Percentiles rank a stretch among this genome's conserved stretches.
Evolutionary conservation across 257 asterid species (phyloP).

Genomic region (Orobanche coerulescens): DNA sequence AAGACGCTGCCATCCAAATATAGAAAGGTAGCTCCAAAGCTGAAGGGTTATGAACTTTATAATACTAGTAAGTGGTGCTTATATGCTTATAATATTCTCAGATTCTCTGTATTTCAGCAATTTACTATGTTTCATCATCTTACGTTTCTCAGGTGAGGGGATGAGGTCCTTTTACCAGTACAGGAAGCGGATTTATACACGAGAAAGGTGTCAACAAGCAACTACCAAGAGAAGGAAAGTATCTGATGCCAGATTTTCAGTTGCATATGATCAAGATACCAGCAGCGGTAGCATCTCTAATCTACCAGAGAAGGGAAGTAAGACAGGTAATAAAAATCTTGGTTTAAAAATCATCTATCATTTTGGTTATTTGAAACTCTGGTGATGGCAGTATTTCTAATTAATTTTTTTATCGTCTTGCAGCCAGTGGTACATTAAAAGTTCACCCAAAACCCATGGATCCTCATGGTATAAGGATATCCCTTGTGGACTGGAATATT

Average conservation of each 20-base stretch:
- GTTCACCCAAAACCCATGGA: slow-evolving; percentile 42
- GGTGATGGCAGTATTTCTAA: slow-evolving; percentile 19
- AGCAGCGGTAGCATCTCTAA: slow-evolving; percentile 59
- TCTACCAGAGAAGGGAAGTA: slow-evolving; percentile 44
- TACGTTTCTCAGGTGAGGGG: slow-evolving; percentile 46
- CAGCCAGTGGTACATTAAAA: slow-evolving; percentile 46
- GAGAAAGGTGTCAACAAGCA: slow-evolving; percentile 43
- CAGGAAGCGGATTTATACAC: slow-evolving; percentile 48
- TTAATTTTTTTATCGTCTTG: slow-evolving; percentile 14
- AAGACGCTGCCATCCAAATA: slow-evolving; percentile 64
- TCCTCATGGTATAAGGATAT: slow-evolving; percentile 42
- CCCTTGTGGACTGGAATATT: neutral
- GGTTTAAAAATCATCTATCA: slow-evolving; percentile 18
- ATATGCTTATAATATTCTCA: neutral
- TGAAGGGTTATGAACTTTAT: slow-evolving; percentile 50
- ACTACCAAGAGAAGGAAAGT: slow-evolving; percentile 73
- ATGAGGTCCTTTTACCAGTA: slow-evolving; percentile 51
- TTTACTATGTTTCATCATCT: neutral
- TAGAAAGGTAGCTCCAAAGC: slow-evolving; percentile 63
- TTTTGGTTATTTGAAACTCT: slow-evolving; percentile 7
- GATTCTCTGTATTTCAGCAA: neutral
- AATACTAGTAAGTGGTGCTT: slow-evolving; percentile 45
- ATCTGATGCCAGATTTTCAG: slow-evolving; percentile 36
- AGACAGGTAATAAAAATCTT: slow-evolving; percentile 31
- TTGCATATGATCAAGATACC: slow-evolving; percentile 47